Conservation (phyloP, 1,284 basidiomycete genomes). For the Inonotus hispidus region DNA sequence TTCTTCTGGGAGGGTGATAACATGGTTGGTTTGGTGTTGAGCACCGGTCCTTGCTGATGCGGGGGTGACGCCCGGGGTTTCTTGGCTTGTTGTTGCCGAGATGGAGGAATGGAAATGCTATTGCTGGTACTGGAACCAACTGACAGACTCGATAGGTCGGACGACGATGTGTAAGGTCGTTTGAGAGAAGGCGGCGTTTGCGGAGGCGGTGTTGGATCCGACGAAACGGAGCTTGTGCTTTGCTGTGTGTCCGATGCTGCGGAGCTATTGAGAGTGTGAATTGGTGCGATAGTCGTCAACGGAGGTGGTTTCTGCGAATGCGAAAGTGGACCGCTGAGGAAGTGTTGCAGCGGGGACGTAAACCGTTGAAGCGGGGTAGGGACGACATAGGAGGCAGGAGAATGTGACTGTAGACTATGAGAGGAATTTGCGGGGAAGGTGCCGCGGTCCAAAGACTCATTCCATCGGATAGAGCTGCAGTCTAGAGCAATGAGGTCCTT, state of each 20-base stretch:
- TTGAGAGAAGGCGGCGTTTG: constrained; percentile 21
- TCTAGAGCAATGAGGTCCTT: constrained; percentile 66
- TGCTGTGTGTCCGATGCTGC: constrained; percentile 11
- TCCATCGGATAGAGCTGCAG: constrained; percentile 26
- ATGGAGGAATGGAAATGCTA: constrained; percentile 2
- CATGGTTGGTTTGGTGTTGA: constrained; percentile 33
- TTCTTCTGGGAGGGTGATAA: constrained; percentile 83
- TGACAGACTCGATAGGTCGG: not conserved
- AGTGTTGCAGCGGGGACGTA: not conserved
- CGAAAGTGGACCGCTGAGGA: not conserved
- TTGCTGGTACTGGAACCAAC: constrained; percentile 4
- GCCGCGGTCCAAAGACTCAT: constrained; percentile 22
- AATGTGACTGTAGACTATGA: not conserved
- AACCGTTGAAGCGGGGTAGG: not conserved
- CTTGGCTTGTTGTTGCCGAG: constrained; percentile 9
- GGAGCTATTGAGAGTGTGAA: constrained; percentile 11
- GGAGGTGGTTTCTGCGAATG: not conserved
- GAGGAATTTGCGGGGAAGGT: not conserved
- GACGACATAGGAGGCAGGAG: not conserved
- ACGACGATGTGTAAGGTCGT: constrained; percentile 18
- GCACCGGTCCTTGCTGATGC: constrained; percentile 13
- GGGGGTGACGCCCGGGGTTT: constrained; percentile 20
- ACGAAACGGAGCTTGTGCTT: constrained; percentile 16
- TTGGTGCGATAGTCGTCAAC: constrained; percentile 11
- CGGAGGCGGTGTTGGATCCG: constrained; percentile 13